Evolutionary conservation across 1,139 yeast species (phyloP), one percentile per base, ranked within the genome.

Genomic region (Hyphopichia fennica): DNA sequence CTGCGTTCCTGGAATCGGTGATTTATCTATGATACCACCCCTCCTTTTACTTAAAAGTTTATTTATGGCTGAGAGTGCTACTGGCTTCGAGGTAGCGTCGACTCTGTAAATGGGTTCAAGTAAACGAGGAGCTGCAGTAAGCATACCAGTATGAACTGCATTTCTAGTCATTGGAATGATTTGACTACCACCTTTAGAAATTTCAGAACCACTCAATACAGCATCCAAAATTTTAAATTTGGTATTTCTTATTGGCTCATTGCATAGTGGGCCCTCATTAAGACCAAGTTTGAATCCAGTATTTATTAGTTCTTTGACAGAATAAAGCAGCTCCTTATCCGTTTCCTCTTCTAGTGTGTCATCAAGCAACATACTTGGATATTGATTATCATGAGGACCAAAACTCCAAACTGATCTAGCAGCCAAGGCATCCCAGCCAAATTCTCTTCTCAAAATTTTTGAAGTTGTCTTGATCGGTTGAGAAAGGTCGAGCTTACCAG

Each of bases 221-320:
- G 81, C 79, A 48, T 84, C 90, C 39, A 89, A 71, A 31, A 95
- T 75, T 45, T 81, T 81, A 63, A 93, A 89, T 49, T 80, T 82
- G 4, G 86, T 81, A 43, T 82, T 78, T 43, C 88, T 69, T 2
- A 95, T 74, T 0, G 88, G 85, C 57, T 90, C 97, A 46, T 87
- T 96, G 49, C 96, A 83, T 22, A 95, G 66, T 0, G 99, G 99
- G 0, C 99, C 99, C 53, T 89, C 96, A 43, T 81, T 72, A 0
- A 80, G 73, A 9, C 87, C 84, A 95, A 96, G 88, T 53, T 78
- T 77, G 62, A 91, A 93, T 0, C 98, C 99, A 49, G 83, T 82
- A 5, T 71, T 64, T 0, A 93, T 72, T 1, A 81, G 67, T 4
- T 77, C 81, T 47, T 79, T 82, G 19, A 77, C 69, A 1, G 69